Conservation (phyloP, 345 rosid genomes). For the Zanthoxylum bungeanum region DNA sequence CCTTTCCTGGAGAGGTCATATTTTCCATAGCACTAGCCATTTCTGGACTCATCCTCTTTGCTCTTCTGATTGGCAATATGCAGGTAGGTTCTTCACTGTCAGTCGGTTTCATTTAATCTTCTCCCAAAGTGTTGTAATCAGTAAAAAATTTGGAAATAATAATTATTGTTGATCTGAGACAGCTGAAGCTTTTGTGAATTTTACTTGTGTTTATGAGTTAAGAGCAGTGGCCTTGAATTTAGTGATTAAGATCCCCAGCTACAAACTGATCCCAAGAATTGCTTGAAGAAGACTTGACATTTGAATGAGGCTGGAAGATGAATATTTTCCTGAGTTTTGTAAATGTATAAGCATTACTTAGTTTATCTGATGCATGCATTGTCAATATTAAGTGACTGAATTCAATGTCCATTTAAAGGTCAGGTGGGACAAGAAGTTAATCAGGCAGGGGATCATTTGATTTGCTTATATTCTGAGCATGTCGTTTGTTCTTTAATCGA, state of each 20-base stretch:
- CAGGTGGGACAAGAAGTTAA: neutral
- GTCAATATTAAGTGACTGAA: neutral
- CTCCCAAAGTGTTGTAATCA: neutral
- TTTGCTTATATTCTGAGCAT: neutral
- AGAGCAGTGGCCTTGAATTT: neutral
- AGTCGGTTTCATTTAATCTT: neutral
- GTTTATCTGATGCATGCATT: neutral
- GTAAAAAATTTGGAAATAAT: neutral
- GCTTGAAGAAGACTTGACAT: neutral
- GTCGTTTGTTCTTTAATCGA: neutral
- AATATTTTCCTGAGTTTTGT: neutral
- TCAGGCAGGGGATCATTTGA: neutral
- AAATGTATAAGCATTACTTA: neutral
- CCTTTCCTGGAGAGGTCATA: constrained; percentile 76
- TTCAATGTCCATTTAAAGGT: neutral
- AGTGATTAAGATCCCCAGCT: neutral
- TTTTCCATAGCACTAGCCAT: constrained; percentile 86
- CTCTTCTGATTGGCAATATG: constrained; percentile 97
- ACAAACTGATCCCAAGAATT: neutral
- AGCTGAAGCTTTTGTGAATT: neutral
- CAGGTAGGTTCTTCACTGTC: constrained; percentile 50
- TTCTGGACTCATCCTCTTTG: constrained; percentile 89
- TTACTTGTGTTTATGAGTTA: neutral
- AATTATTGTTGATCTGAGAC: constrained; percentile 4
- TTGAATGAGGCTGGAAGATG: neutral